Evolutionary conservation across 148 eudicot genomes (phyloP).

Genomic region (Linanthus parryae): DNA sequence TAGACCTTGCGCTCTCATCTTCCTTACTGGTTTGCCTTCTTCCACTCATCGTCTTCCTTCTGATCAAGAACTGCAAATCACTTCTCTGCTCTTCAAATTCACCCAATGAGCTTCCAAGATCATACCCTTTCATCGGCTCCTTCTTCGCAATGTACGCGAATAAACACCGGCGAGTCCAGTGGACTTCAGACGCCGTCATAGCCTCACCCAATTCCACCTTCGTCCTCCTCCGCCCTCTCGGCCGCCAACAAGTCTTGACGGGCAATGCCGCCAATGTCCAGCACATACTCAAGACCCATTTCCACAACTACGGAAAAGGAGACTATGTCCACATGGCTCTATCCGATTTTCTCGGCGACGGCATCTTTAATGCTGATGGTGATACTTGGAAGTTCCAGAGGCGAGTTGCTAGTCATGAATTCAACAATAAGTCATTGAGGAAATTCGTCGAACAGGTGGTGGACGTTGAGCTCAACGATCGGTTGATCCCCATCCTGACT

Average conservation of each 20-base stretch:
- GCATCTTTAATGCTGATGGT: conserved; percentile 32
- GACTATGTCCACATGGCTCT: neutral
- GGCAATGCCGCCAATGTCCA: conserved; percentile 25
- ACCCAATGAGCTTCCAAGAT: conserved; percentile 16
- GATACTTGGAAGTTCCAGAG: conserved; percentile 29
- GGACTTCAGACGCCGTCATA: conserved; percentile 8
- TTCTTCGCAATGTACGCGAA: conserved; percentile 10
- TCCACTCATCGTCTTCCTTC: neutral
- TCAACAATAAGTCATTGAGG: conserved; percentile 20
- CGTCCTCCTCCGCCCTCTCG: conserved; percentile 19
- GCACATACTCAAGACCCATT: conserved; percentile 22
- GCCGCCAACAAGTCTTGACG: conserved; percentile 15
- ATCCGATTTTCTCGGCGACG: conserved; percentile 14
- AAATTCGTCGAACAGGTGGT: conserved; percentile 27
- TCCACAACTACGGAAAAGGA: conserved; percentile 24
- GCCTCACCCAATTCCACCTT: conserved; percentile 15
- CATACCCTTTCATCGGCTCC: conserved; percentile 29
- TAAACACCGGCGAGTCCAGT: conserved; percentile 6
- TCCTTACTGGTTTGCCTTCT: conserved; percentile 1
- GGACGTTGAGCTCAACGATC: conserved; percentile 21
- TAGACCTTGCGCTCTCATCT: conserved; percentile 5
- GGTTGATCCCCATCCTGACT: conserved; percentile 20
- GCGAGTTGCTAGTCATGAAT: conserved; percentile 28
- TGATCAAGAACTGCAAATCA: conserved; percentile 1
- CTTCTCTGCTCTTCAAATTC: conserved; percentile 1